Evolutionary conservation across 805 yeast genomes (phyloP).

Genomic region (Debaryomyces maramus): DNA sequence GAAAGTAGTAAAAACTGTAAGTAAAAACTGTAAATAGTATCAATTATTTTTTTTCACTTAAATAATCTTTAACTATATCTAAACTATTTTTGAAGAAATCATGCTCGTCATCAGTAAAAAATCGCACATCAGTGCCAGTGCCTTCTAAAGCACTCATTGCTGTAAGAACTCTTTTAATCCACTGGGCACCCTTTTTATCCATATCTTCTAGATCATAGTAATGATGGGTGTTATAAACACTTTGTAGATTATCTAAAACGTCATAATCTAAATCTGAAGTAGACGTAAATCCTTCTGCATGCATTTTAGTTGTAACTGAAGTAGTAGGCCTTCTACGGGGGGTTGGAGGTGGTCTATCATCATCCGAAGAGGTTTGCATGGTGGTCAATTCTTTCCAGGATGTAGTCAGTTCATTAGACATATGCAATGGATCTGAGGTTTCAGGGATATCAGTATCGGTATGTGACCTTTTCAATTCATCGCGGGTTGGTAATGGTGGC

Average conservation of each 20-base stretch:
- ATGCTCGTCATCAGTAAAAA: slow-evolving; percentile 38
- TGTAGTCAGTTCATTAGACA: not conserved
- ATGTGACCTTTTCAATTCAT: slow-evolving; percentile 6
- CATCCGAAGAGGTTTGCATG: slow-evolving; percentile 4
- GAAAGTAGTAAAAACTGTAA: not conserved
- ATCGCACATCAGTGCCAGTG: slow-evolving; percentile 26
- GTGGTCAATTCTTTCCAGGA: not conserved
- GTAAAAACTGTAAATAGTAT: no score
- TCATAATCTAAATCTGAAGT: slow-evolving; percentile 7
- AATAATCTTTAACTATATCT: slow-evolving; percentile 5
- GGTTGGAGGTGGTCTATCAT: slow-evolving; percentile 23
- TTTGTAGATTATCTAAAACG: slow-evolving; percentile 25
- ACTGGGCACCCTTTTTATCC: slow-evolving; percentile 38
- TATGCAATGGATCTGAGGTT: not conserved
- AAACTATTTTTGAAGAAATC: slow-evolving; percentile 28
- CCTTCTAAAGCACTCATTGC: slow-evolving; percentile 30
- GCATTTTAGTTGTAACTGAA: not conserved
- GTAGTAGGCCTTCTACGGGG: slow-evolving; percentile 28
- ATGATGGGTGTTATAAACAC: slow-evolving; percentile 23
- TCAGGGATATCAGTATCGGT: slow-evolving; percentile 13
- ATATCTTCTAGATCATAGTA: slow-evolving; percentile 34
- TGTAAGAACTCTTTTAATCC: slow-evolving; percentile 34
- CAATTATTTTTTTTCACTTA: not conserved
- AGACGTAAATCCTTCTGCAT: not conserved
- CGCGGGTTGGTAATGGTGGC: slow-evolving; percentile 37